Percentiles rank a stretch among this genome's conserved stretches.
Evolutionary conservation across 2,329 filamentous ascomycete genomes (phyloP).

Genomic region (Aspergillus spinulosporus): DNA sequence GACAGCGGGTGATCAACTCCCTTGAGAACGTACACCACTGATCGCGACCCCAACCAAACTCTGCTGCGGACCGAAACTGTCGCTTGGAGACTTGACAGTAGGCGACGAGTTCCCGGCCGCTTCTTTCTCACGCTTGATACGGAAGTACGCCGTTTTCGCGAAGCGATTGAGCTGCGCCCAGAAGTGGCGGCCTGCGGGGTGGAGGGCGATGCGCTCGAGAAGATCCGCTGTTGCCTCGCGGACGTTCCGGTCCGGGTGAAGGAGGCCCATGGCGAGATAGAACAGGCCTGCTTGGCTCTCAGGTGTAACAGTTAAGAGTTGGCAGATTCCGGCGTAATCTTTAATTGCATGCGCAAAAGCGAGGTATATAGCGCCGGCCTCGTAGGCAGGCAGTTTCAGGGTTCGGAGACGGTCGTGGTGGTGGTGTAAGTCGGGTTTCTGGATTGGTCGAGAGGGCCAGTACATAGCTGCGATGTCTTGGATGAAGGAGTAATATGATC

Average conservation of each 20-base stretch:
- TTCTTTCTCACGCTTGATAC: slow-evolving; percentile 67
- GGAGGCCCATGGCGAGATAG: slow-evolving; percentile 84
- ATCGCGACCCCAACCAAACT: slow-evolving; percentile 41
- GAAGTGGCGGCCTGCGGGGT: slow-evolving; percentile 91
- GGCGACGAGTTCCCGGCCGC: slow-evolving; percentile 24
- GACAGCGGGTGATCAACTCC: slow-evolving; percentile 20
- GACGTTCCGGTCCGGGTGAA: slow-evolving; percentile 83
- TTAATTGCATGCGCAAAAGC: slow-evolving; percentile 73
- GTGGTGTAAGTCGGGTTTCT: slow-evolving; percentile 72
- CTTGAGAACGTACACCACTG: slow-evolving; percentile 27
- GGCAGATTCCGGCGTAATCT: slow-evolving; percentile 80
- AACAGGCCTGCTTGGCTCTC: slow-evolving; percentile 87
- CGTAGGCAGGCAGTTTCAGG: slow-evolving; percentile 71
- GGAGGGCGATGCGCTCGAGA: slow-evolving; percentile 76
- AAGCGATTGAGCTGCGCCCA: slow-evolving; percentile 86
- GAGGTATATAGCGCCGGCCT: slow-evolving; percentile 81
- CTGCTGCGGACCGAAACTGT: slow-evolving; percentile 34
- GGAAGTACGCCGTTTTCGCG: slow-evolving; percentile 79
- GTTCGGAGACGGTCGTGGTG: slow-evolving; percentile 87
- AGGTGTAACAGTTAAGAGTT: slow-evolving; percentile 77
- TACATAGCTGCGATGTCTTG: slow-evolving; percentile 59
- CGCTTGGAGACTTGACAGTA: slow-evolving; percentile 17
- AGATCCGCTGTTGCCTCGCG: slow-evolving; percentile 74
- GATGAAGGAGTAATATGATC: slow-evolving; percentile 94
- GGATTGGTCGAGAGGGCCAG: slow-evolving; percentile 41